Evolutionary conservation across 2,329 filamentous ascomycete species (phyloP).

Genomic region (Magnaporthiopsis incrustans): DNA sequence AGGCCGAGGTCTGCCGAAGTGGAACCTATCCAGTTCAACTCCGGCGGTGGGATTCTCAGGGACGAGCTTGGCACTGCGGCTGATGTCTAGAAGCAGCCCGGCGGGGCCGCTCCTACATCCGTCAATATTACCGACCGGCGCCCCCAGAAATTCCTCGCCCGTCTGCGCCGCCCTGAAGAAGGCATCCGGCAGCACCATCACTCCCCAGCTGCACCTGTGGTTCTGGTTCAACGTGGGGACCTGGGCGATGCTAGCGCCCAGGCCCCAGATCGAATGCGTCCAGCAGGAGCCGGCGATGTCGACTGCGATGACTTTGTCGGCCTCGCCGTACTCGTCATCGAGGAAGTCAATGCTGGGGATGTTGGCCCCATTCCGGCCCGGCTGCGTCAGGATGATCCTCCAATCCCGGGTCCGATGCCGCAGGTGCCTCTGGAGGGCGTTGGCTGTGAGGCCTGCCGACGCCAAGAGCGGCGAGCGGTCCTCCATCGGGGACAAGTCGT

Average conservation of each 20-base stretch:
- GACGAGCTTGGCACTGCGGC: neutral
- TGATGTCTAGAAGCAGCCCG: slow-evolving; percentile 1
- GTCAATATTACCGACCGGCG: neutral
- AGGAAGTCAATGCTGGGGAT: slow-evolving; percentile 46
- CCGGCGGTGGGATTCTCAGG: slow-evolving; percentile 2
- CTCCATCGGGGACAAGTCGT: neutral
- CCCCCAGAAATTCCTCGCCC: slow-evolving; percentile 16
- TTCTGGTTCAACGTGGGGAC: slow-evolving; percentile 22
- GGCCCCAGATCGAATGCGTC: slow-evolving; percentile 45
- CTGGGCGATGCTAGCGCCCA: slow-evolving; percentile 21
- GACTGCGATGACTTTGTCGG: slow-evolving; percentile 40
- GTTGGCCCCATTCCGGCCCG: slow-evolving; percentile 30
- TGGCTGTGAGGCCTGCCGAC: slow-evolving; percentile 11
- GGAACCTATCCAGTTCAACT: neutral
- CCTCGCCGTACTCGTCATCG: slow-evolving; percentile 36
- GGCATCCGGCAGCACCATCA: slow-evolving; percentile 32
- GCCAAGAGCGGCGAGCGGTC: slow-evolving; percentile 16
- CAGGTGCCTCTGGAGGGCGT: slow-evolving; percentile 25
- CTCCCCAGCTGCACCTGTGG: slow-evolving; percentile 37
- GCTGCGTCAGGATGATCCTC: slow-evolving; percentile 35
- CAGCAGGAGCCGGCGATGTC: slow-evolving; percentile 42
- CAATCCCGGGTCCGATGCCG: slow-evolving; percentile 37
- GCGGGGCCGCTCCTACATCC: neutral
- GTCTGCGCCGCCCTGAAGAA: slow-evolving; percentile 18
- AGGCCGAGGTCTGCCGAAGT: neutral